These are phyloP conservation scores for Euphorbia tirucalli DNA, from an alignment of 345 rosid species.

Conservation along the genomic window DNA sequence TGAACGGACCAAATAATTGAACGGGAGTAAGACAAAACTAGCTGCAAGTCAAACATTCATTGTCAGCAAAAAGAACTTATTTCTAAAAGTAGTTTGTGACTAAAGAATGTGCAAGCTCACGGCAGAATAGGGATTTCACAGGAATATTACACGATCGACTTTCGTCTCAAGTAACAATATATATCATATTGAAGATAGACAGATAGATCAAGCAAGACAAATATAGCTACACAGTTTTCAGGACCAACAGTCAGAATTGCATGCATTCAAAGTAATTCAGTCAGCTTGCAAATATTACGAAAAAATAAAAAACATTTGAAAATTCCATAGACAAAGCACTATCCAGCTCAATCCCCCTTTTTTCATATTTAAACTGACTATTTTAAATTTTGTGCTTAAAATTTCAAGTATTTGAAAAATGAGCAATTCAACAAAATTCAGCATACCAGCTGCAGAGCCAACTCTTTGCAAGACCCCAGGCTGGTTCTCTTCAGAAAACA, in stretches of 20 bases:
- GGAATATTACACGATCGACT: not conserved
- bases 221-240: not conserved
- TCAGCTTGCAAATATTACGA: not conserved
- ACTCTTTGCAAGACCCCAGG: slow-evolving; percentile 89
- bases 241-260: not conserved
- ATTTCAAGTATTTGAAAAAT: too few species aligned
- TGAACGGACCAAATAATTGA: slow-evolving; percentile 73
- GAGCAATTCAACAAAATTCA: not conserved
- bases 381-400: not conserved
- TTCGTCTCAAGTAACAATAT: not conserved
- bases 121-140: not conserved
- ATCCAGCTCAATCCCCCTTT: not conserved
- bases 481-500: slow-evolving; percentile 50
- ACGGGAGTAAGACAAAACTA: slow-evolving; percentile 69
- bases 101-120: not conserved
- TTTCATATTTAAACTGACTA: not conserved
- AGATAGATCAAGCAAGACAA: not conserved
- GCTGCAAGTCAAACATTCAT: slow-evolving; percentile 59
- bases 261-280: not conserved
- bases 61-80: slow-evolving; percentile 15
- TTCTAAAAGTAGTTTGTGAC: not conserved
- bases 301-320: not conserved
- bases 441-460: slow-evolving; percentile 84
- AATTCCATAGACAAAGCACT: not conserved
- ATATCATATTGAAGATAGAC: not conserved